Percentiles rank a stretch among this genome's conserved stretches.
phyloP scores from a whole-genome alignment of 2,329 filamentous ascomycete species.

The Trichoderma endophyticum region DNA sequence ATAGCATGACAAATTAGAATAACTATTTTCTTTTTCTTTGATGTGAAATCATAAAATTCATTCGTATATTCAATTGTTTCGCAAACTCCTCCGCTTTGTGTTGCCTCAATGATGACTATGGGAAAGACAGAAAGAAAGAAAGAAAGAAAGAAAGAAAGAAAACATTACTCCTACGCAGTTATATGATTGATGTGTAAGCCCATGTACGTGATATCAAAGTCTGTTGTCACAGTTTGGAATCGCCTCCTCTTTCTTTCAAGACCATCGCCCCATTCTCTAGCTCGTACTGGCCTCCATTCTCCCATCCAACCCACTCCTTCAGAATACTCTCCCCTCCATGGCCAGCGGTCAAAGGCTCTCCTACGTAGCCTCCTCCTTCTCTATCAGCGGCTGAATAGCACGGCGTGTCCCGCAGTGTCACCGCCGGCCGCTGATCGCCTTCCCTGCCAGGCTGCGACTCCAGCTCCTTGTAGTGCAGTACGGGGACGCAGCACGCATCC shows the following conservation, averaged over 20 bases:
- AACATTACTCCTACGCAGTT: background rate
- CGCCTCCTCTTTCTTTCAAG: constrained; percentile 30
- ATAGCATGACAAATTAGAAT: constrained; percentile 26
- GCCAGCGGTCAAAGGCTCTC: constrained; percentile 59
- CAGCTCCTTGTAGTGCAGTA: constrained; percentile 72
- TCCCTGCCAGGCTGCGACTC: constrained; percentile 48
- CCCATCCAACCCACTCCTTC: constrained; percentile 74
- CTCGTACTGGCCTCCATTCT: constrained; percentile 66
- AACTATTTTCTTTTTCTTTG: constrained; percentile 6
- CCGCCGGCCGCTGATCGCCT: constrained; percentile 68
- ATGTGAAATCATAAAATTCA: background rate
- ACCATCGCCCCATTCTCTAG: constrained; percentile 61
- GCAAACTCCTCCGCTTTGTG: background rate
- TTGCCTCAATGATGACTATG: background rate
- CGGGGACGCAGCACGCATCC: constrained; percentile 89
- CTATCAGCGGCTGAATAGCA: constrained; percentile 31
- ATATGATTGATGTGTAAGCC: background rate
- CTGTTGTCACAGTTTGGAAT: background rate
- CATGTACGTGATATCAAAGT: background rate
- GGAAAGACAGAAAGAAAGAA: background rate
- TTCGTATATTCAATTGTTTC: background rate
- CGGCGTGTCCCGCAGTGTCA: constrained; percentile 68
- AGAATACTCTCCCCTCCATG: constrained; percentile 70
- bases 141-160: background rate
- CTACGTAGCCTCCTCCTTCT: constrained; percentile 60